Percentiles rank a stretch among this genome's conserved stretches.
These are phyloP conservation scores for Populus alba DNA, from an alignment of 345 rosid species.

Conservation along the genomic window DNA sequence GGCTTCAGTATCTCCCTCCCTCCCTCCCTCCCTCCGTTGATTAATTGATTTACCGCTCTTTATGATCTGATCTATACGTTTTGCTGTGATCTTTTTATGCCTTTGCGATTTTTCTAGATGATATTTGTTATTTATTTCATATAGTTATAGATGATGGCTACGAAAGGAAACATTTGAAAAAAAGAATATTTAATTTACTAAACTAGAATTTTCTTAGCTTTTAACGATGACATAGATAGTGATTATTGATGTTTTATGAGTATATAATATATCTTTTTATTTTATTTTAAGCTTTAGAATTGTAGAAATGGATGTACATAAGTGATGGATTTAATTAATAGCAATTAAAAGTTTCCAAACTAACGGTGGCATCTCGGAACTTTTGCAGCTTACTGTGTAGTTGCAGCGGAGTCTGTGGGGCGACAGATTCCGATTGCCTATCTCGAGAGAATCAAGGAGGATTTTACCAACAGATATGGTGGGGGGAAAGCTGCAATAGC, in stretches of 20 bases:
- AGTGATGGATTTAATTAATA: no score
- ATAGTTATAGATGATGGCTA: no score
- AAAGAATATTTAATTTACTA: no score
- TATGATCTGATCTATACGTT: conserved; percentile 1
- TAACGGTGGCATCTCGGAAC: not conserved
- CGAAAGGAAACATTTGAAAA: no score
- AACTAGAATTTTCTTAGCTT: no score
- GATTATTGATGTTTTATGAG: no score
- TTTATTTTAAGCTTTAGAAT: not conserved
- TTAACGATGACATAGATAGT: no score
- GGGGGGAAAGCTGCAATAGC: conserved; percentile 29
- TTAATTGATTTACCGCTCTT: not conserved
- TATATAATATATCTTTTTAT: no score
- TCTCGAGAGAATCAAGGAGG: conserved; percentile 33
- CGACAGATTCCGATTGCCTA: conserved; percentile 32
- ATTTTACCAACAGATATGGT: conserved; percentile 27
- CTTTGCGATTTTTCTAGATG: not conserved
- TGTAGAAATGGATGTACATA: not conserved
- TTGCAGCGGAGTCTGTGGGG: conserved; percentile 31
- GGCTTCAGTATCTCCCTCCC: conserved; percentile 48
- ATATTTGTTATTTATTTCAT: not conserved
- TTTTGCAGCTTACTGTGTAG: conserved; percentile 29
- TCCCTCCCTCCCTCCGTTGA: not conserved
- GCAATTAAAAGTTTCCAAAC: not conserved
- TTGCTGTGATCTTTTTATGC: not conserved